Evolutionary conservation across 768 basidiomycete genomes (phyloP).

Genomic region (Agaricus blazei): DNA sequence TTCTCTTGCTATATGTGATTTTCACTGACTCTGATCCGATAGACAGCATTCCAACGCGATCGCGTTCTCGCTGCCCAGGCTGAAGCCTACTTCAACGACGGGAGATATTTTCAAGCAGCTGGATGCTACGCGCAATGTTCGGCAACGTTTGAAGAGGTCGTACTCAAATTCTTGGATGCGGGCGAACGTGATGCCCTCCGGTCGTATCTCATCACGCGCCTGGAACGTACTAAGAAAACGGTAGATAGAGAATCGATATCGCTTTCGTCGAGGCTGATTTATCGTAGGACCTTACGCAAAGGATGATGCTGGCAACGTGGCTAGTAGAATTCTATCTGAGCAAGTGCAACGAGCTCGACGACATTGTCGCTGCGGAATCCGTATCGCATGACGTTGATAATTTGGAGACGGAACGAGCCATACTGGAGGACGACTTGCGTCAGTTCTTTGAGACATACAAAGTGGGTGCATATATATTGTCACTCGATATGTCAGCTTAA

Average conservation of each 20-base stretch:
- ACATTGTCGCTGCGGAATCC: conserved; percentile 84
- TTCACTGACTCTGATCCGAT: conserved; percentile 3
- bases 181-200: conserved; percentile 88
- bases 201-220: conserved; percentile 81
- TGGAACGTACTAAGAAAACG: conserved; percentile 80
- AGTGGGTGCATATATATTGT: conserved; percentile 34
- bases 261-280: background rate
- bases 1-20: background rate
- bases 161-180: conserved; percentile 83
- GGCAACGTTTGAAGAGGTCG: conserved; percentile 85
- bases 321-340: conserved; percentile 95
- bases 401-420: conserved; percentile 67
- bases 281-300: conserved; percentile 79
- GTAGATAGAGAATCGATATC: conserved; percentile 30
- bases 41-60: conserved; percentile 90
- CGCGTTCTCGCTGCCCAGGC: conserved; percentile 81
- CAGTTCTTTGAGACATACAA: conserved; percentile 95
- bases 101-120: conserved; percentile 86
- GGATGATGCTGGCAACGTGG: conserved; percentile 99
- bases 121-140: conserved; percentile 90
- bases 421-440: conserved; percentile 89
- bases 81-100: conserved; percentile 69
- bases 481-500: background rate
- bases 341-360: conserved; percentile 95
- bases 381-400: conserved; percentile 81